Base-by-base conservation (phyloP, 163 green algal species). In the Scenedesmus sp. region DNA sequence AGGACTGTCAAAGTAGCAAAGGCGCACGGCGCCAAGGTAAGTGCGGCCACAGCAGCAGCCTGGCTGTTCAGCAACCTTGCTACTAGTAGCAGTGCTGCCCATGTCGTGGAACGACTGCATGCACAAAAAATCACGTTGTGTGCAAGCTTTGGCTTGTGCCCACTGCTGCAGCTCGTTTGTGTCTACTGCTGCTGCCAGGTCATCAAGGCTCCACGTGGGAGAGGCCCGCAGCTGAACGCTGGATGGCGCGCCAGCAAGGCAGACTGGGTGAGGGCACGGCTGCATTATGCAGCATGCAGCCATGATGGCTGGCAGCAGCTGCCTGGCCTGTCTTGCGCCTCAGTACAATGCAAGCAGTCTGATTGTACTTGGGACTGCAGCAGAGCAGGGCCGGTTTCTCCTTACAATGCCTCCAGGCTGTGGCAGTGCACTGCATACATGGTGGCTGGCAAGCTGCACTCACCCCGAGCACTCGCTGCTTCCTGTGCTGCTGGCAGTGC, bases 161-260 rank as follows among this genome's bases (percentile, higher is more conserved):
- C 73, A 26, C 15, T 55, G 62, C 16, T 89, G 60, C 52, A 52
- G 66, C 59, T 52, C 15, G 13, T 34, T 18, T 26, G 1, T 13
- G 23, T 88, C 64, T 54, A 12, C 34, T 18, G 67, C 26, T 89
- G 5, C 7, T 10, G 20, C 10, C 84, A 95, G 93, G 94, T 96
- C 0, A 54, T 96, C 1, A 74, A 62, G 13, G 77, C 90, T 0
- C 56, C 86, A 20, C 77, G 77, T 4, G 94, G 94, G 2, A 90
- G 94, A 13, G 94, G 94, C 23, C 15, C 20, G 8, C 94, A 96
- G 89, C 54, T 94, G 1, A 95, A 96, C 34, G 82, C 81, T 1
- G 94, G 93, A 8, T 96, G 92, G 93, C 90, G 86, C 2, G 73
- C 84, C 1, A 81, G 82, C 57, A 86, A 73, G 13, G 88, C 89